These are phyloP conservation scores for Puccinellia tenuiflora DNA, from an alignment of 176 grass and related monocot species.

Conservation along the genomic window DNA sequence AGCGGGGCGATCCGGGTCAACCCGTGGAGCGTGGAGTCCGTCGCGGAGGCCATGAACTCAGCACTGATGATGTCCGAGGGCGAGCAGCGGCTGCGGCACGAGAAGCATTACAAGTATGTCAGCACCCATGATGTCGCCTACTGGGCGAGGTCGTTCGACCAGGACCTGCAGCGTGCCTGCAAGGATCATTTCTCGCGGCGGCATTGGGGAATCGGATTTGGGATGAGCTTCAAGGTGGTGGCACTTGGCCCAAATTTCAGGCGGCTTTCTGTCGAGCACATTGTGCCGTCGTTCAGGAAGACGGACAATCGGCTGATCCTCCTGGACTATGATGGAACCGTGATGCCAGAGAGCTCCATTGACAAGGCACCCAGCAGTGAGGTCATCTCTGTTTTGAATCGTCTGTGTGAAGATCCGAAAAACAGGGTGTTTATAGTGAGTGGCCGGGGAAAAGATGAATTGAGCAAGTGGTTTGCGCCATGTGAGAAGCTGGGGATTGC, in stretches of 20 bases:
- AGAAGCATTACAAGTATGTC: conserved; percentile 96
- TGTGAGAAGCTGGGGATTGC: conserved; percentile 87
- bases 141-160: conserved; percentile 75
- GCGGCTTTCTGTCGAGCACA: conserved; percentile 68
- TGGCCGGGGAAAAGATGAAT: conserved; percentile 63
- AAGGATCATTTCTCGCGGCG: conserved; percentile 77
- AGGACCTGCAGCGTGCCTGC: conserved; percentile 85
- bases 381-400: conserved; percentile 65
- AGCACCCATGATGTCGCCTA: conserved; percentile 87
- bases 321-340: conserved; percentile 87
- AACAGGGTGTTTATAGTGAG: conserved; percentile 94
- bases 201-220: conserved; percentile 88
- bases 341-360: conserved; percentile 64
- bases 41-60: conserved; percentile 74
- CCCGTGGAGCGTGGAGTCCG: conserved; percentile 81
- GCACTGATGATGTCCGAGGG: conserved; percentile 53
- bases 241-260: conserved; percentile 77
- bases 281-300: conserved; percentile 52
- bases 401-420: conserved; percentile 63
- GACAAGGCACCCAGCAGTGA: conserved; percentile 62
- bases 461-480: conserved; percentile 66
- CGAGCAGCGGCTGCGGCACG: conserved; percentile 84
- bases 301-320: conserved; percentile 56
- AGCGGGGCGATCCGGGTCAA: conserved; percentile 88
- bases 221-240: conserved; percentile 88